Percentiles rank a stretch among this genome's conserved stretches.
Conservation (phyloP, 306 rosid species). For the Quercus mongolica region DNA sequence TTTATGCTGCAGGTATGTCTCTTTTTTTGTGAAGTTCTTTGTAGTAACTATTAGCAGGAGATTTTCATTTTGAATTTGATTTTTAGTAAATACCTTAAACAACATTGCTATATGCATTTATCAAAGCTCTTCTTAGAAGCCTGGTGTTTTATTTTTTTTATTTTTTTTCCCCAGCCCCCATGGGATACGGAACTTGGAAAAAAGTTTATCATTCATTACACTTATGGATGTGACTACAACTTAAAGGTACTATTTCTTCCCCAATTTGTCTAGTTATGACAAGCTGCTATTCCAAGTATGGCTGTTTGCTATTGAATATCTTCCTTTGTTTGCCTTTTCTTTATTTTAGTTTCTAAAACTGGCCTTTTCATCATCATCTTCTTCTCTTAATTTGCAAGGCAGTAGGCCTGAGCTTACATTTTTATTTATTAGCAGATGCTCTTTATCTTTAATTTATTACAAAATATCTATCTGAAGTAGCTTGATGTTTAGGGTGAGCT, state of each 20-base stretch:
- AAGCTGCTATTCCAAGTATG: neutral
- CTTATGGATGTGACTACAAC: constrained; percentile 91
- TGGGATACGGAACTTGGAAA: constrained; percentile 72
- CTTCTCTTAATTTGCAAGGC: constrained; percentile 5
- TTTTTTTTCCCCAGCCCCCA: constrained; percentile 81
- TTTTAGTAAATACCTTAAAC: neutral
- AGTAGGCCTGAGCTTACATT: constrained; percentile 9
- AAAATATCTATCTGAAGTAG: constrained; percentile 10
- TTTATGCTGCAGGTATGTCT: constrained; percentile 88
- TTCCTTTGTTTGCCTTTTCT: neutral
- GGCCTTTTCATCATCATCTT: neutral
- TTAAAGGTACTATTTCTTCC: constrained; percentile 49
- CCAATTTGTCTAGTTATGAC: constrained; percentile 6
- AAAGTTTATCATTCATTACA: constrained; percentile 78
- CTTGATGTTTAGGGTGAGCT: constrained; percentile 66
- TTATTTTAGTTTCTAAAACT: neutral
- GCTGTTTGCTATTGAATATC: neutral
- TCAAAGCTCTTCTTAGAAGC: constrained; percentile 8
- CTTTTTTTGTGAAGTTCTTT: constrained; percentile 7
- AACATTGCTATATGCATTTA: neutral
- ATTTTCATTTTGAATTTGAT: constrained; percentile 2
- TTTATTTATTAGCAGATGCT: neutral
- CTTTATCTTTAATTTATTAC: neutral
- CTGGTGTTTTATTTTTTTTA: neutral
- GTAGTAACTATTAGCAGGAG: constrained; percentile 2